phyloP scores from a whole-genome alignment of 140 eudicot genomes.

The Ambrosia hybrid region DNA sequence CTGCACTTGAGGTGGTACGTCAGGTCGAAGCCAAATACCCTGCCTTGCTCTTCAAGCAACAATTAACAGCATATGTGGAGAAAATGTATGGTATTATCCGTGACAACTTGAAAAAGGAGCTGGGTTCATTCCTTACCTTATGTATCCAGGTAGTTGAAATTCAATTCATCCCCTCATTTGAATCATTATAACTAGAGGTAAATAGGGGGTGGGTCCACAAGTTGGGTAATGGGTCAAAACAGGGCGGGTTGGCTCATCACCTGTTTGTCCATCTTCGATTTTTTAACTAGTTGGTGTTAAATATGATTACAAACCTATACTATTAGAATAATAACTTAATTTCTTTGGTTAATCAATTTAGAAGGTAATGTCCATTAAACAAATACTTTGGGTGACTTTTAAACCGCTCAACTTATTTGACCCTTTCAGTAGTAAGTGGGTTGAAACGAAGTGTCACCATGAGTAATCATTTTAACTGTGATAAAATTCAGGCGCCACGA shows the following conservation, averaged over 20 bases:
- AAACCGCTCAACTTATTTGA: background rate
- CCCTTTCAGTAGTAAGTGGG: background rate
- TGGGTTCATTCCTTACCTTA: conserved; percentile 69
- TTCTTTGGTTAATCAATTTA: too few species aligned
- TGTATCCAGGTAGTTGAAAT: conserved; percentile 70
- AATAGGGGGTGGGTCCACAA: too few species aligned
- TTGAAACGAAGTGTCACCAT: conserved; percentile 5
- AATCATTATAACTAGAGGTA: too few species aligned
- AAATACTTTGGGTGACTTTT: too few species aligned
- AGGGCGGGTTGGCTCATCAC: too few species aligned
- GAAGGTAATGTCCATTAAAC: too few species aligned
- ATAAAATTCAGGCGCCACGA: conserved; percentile 73
- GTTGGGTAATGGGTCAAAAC: too few species aligned
- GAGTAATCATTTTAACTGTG: background rate
- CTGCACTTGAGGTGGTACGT: conserved; percentile 85
- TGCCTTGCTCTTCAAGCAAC: conserved; percentile 95
- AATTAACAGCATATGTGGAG: conserved; percentile 92
- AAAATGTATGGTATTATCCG: conserved; percentile 94
- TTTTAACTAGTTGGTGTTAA: too few species aligned
- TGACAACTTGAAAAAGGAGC: conserved; percentile 90
- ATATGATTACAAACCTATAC: too few species aligned
- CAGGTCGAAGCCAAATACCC: conserved; percentile 97
- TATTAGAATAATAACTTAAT: too few species aligned
- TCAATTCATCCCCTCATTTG: too few species aligned
- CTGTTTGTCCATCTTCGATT: too few species aligned